A percentile compares a stretch with the other conserved stretches of the same genome.
Conservation (phyloP, 345 rosid genomes). For the Melastoma malabathricum region DNA sequence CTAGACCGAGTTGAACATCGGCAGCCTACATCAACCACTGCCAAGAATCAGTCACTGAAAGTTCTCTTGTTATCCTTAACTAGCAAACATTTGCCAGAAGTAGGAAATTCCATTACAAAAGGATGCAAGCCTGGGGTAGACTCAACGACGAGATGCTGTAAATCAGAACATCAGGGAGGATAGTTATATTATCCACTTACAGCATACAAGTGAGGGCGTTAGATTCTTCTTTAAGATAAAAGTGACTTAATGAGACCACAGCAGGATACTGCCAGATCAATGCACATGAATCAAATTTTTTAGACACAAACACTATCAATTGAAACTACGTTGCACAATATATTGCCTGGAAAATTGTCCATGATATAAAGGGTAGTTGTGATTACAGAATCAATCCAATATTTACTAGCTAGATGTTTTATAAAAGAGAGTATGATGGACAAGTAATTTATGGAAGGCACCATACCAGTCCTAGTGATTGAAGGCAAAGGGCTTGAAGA, state of each 20-base stretch:
- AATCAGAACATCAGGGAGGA: not conserved
- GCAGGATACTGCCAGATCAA: no score
- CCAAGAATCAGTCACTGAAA: slow-evolving; percentile 1
- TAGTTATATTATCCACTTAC: not conserved
- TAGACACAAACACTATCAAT: no score
- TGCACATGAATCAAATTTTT: no score
- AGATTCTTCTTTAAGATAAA: no score
- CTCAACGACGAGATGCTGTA: not conserved
- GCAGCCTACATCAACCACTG: slow-evolving; percentile 48
- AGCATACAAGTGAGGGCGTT: no score
- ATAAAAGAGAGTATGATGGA: not conserved
- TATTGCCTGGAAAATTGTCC: no score
- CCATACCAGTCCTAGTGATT: slow-evolving; percentile 88
- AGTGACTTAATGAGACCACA: no score
- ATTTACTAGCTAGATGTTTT: not conserved
- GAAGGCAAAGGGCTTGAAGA: slow-evolving; percentile 83
- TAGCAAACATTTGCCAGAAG: not conserved
- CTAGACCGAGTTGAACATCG: slow-evolving; percentile 98
- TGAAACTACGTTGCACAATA: no score
- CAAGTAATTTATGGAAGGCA: slow-evolving; percentile 1
- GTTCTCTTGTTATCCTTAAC: not conserved
- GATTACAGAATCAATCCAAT: no score
- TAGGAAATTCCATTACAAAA: not conserved
- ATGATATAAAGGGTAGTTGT: no score
- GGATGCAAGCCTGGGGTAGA: not conserved